Base-by-base conservation (phyloP, 208 protist genomes). In the Leishmania lainsoni region DNA sequence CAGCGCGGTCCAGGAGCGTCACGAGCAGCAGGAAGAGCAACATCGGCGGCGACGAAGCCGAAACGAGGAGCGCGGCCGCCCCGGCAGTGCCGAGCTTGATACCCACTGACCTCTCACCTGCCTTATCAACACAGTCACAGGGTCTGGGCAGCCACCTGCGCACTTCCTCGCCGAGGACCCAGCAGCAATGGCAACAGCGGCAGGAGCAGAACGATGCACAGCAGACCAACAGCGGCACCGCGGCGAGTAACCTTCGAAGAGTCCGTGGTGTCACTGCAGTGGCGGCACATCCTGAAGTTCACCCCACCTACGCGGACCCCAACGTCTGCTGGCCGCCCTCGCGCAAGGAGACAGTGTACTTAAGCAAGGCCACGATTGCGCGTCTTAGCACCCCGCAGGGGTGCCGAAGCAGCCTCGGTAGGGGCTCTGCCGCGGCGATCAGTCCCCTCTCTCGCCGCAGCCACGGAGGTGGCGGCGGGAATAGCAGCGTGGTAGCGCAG, bases 301-400 rank as follows among this genome's bases (percentile, higher is more conserved):
- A 39, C 16, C 12, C 72, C 72, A 22, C 49, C 61, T 14, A 81
- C 26, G 61, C 32, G 32, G 39, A 81, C 54, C 69, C n/a, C 82
- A 69, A 68, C 52, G 35, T 73, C 10, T 59, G 52, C 73, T 49
- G 74, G 0, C 49, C 82, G 6, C 77, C 82, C 0, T 66, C 77
- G 5, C 82, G 76, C 77, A 81, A 51, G 63, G 77, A 81, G 72
- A 32, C 77, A 32, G 63, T 72, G 45, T 75, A 35, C 42, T 79
- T 89, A 16, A 89, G 81, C 6, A 54, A 66, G 8, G 81, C 75
- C 26, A 82, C 85, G 5, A 77, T 84, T 56, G 79, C 79, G 5
- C 85, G 81, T 0, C 82, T 89, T 22, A 76, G 79, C 61, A 79
- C 81, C 3, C 85, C 75, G 17, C 78, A 74, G 61, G 76, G 58